Evolutionary conservation across 306 rosid species (phyloP), one percentile per base, ranked within the genome.

Genomic region (Corylus avellana): DNA sequence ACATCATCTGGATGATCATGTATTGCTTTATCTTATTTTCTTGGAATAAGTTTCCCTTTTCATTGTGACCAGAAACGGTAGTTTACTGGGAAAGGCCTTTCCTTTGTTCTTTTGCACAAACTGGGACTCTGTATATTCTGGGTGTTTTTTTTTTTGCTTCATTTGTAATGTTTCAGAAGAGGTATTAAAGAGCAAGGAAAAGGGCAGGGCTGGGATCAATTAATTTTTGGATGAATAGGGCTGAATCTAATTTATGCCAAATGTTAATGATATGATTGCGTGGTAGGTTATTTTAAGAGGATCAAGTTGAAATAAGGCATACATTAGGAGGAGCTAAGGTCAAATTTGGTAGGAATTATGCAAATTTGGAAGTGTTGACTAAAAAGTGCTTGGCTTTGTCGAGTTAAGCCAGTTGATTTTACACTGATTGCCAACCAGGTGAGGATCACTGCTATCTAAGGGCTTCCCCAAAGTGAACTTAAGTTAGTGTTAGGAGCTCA

Each of bases 31-130:
- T 67, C 77, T 18, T 4, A 29, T 37, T 42, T 14, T 47, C 48
- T 64, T 18, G 29, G 18, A 75, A 9, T 50, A 8, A 16, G 12
- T n/a, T 58, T 68, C 17, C n/a, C 63, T 81, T 76, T 71, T 73
- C 13, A 42, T 63, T 80, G 77, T 72, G 78, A 81, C 37, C 37
- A 20, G 32, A 61, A 68, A 50, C 73, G 46, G 13, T 17, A 32
- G 68, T 76, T 74, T 55, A 42, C 37, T 8, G 53, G 74, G 16
- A 27, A 67, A 39, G 7, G 18, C 48, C 48, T 55, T 62, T 64
- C 39, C 7, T 67, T 35, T 16, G 1, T 7, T 35, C 53, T 49
- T 10, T 44, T 39, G 12, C 17, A 17, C 42, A 67, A 39, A 14
- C 4, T 66, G 7, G 12, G 49, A 66, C 17, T 17, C 17, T 17